Evolutionary conservation across 1,139 yeast species (phyloP).

Genomic region (Kluyveromyces marxianus): DNA sequence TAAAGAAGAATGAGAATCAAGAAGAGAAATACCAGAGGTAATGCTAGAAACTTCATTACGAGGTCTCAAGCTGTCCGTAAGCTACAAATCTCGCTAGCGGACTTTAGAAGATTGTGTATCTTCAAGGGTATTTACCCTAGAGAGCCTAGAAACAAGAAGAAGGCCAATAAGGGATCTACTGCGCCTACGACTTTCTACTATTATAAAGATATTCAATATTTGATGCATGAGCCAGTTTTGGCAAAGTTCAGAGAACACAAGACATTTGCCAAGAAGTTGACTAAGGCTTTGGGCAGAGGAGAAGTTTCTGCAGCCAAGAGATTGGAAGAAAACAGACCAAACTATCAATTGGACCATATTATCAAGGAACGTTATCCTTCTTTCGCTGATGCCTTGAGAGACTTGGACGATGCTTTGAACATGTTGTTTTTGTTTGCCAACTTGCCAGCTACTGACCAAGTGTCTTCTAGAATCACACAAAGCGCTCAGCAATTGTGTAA

Average conservation of each 20-base stretch:
- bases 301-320: conserved; percentile 85
- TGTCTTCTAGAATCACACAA: conserved; percentile 68
- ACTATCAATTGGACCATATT: conserved; percentile 79
- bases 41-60: conserved; percentile 86
- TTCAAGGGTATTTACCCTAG: conserved; percentile 95
- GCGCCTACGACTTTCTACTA: conserved; percentile 95
- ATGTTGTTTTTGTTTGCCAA: conserved; percentile 91
- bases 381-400: conserved; percentile 85
- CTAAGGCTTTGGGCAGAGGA: conserved; percentile 86
- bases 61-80: conserved; percentile 93
- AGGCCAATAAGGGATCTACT: conserved; percentile 95
- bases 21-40: conserved; percentile 81
- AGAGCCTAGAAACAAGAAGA: conserved; percentile 92
- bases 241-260: conserved; percentile 92
- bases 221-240: conserved; percentile 91
- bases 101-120: conserved; percentile 93
- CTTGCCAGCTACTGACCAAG: conserved; percentile 88
- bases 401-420: conserved; percentile 88
- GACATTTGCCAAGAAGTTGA: conserved; percentile 84
- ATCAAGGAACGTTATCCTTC: conserved; percentile 95
- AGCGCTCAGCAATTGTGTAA: conserved; percentile 84
- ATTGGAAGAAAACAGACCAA: conserved; percentile 73
- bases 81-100: conserved; percentile 92
- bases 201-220: conserved; percentile 86
- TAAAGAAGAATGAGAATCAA: conserved; percentile 40